phyloP scores from a whole-genome alignment of 192 early-diverging fungal species.

The Nowakowskiella sp. region DNA sequence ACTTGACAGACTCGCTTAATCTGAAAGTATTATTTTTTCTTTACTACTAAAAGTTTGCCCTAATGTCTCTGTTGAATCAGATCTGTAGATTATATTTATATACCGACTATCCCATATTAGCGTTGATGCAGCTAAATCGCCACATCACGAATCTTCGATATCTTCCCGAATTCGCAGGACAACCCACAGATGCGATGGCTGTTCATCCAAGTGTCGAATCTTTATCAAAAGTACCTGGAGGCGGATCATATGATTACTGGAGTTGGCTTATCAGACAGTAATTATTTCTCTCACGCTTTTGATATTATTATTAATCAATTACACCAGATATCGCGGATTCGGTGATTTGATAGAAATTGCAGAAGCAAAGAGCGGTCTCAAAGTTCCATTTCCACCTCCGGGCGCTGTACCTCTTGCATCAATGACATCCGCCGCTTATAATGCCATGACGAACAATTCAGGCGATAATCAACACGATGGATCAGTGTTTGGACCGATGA shows the following conservation, averaged over 20 bases:
- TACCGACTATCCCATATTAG: slow-evolving; percentile 55
- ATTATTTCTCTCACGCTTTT: slow-evolving; percentile 3
- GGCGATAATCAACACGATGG: slow-evolving; percentile 17
- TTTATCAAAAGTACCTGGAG: slow-evolving; percentile 36
- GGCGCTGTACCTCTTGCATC: slow-evolving; percentile 25
- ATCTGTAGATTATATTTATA: slow-evolving; percentile 72
- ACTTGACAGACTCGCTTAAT: slow-evolving; percentile 64
- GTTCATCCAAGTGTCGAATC: slow-evolving; percentile 2
- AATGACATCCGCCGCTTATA: too few species aligned
- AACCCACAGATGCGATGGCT: slow-evolving; percentile 1
- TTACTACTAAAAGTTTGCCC: neutral
- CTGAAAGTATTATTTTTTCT: slow-evolving; percentile 48
- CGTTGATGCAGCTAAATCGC: slow-evolving; percentile 59
- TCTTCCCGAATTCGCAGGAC: slow-evolving; percentile 50
- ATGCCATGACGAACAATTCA: too few species aligned
- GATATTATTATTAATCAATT: neutral
- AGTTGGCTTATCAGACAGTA: slow-evolving; percentile 73
- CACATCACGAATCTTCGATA: slow-evolving; percentile 57
- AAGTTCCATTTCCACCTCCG: slow-evolving; percentile 54
- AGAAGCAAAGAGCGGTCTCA: slow-evolving; percentile 52
- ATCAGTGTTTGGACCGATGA: slow-evolving; percentile 26
- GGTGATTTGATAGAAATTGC: slow-evolving; percentile 69
- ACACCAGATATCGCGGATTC: slow-evolving; percentile 62
- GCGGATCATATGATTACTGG: slow-evolving; percentile 82
- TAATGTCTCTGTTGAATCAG: slow-evolving; percentile 23